These are phyloP conservation scores for Nepenthes alata DNA, from an alignment of 179 eudicot species.

Conservation along the genomic window DNA sequence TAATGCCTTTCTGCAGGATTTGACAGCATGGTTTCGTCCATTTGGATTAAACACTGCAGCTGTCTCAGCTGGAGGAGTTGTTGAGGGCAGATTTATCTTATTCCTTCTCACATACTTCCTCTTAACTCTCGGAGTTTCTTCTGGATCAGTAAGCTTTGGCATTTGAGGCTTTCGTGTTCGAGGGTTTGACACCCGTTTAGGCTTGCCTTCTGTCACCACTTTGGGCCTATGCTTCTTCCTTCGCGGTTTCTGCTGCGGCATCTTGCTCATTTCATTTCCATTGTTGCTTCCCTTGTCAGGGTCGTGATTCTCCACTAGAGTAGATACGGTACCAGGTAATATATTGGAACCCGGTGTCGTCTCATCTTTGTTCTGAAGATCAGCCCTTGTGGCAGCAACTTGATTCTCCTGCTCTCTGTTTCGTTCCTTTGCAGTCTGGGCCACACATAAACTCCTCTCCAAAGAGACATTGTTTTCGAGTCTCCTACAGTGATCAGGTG, in stretches of 20 bases:
- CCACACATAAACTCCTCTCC: slow-evolving; percentile 5
- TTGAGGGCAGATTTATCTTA: slow-evolving; percentile 14
- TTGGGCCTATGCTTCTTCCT: slow-evolving; percentile 76
- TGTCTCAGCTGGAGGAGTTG: slow-evolving; percentile 9
- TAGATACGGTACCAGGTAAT: slow-evolving; percentile 25
- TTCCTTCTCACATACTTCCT: slow-evolving; percentile 63
- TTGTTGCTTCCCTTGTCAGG: slow-evolving; percentile 32
- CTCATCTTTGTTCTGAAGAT: slow-evolving; percentile 11
- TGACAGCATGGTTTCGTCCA: neutral
- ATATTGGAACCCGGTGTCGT: slow-evolving; percentile 13
- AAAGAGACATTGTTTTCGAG: slow-evolving; percentile 6
- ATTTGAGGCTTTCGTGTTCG: slow-evolving; percentile 4
- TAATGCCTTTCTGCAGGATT: slow-evolving; percentile 29
- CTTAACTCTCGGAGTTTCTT: slow-evolving; percentile 27
- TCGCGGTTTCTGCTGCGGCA: slow-evolving; percentile 58
- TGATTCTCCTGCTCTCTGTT: slow-evolving; percentile 14
- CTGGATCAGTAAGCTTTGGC: slow-evolving; percentile 28
- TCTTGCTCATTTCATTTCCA: slow-evolving; percentile 54
- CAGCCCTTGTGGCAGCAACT: slow-evolving; percentile 20
- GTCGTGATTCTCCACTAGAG: slow-evolving; percentile 22
- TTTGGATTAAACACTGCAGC: slow-evolving; percentile 9
- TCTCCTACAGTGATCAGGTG: slow-evolving; percentile 21
- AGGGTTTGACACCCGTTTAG: slow-evolving; percentile 48
- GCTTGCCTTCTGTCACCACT: slow-evolving; percentile 73
- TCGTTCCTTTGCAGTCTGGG: slow-evolving; percentile 9